Conservation (phyloP, 768 basidiomycete species). For the Imleria badia region DNA sequence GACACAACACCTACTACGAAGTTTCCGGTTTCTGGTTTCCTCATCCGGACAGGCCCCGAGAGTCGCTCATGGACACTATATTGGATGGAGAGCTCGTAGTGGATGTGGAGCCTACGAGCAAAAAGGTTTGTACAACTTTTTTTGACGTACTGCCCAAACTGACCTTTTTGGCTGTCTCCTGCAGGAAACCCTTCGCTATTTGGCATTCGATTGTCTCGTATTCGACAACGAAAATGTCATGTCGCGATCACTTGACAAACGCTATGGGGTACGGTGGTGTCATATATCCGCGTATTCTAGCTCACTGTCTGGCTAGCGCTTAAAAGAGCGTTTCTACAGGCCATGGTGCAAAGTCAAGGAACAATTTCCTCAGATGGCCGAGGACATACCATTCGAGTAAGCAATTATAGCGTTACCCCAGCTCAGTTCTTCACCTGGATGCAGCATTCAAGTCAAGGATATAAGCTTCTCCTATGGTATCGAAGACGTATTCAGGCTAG, state of each 20-base stretch:
- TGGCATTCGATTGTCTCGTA: constrained; percentile 93
- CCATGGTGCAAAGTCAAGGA: constrained; percentile 72
- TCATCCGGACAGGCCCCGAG: constrained; percentile 70
- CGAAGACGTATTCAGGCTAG: constrained; percentile 78
- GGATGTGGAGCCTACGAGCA: constrained; percentile 79
- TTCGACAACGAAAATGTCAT: constrained; percentile 86
- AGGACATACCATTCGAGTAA: constrained; percentile 79
- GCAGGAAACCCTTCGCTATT: constrained; percentile 78
- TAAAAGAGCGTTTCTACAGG: constrained; percentile 78
- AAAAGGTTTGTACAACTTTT: constrained; percentile 48
- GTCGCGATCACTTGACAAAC: constrained; percentile 74
- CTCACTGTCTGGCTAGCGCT: constrained; percentile 34
- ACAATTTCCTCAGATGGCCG: constrained; percentile 66
- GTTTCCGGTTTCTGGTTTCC: constrained; percentile 84
- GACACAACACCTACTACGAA: constrained; percentile 83
- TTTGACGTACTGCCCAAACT: not conserved
- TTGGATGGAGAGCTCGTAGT: constrained; percentile 94
- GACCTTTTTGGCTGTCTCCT: not conserved
- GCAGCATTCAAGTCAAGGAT: constrained; percentile 82
- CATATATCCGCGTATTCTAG: not conserved
- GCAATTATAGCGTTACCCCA: constrained; percentile 27
- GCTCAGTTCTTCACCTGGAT: constrained; percentile 6
- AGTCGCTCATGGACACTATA: constrained; percentile 74
- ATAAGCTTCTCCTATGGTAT: constrained; percentile 87
- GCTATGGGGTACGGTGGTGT: constrained; percentile 74